Base-by-base conservation (phyloP, 768 basidiomycete species). In the Crucibulum laeve region DNA sequence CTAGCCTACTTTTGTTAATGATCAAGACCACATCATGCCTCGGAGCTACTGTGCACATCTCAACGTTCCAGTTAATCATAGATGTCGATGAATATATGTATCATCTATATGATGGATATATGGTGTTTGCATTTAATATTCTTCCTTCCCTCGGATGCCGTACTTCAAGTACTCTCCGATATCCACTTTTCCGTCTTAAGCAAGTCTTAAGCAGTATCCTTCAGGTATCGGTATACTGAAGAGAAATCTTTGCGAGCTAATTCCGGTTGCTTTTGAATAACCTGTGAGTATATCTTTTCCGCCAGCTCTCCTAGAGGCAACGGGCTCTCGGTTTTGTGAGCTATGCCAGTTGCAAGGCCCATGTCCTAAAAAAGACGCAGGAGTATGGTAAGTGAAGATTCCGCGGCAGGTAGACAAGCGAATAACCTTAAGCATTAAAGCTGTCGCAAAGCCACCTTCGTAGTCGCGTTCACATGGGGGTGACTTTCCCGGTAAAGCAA, bases 381-480 rank as follows among this genome's bases (percentile, higher is more conserved):
- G 18, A 23, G 11, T 8, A 44, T 13, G n/a, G 26, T 35, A 43
- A 21, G 17, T 6, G 25, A n/a, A 45, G 40, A 44, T 46, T 38
- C 26, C 38, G 10, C 23, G n/a, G 3, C 43, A 25, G 3, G 21
- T 45, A 24, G 18, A 45, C 17, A 34, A 40, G 19, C 17, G 13
- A 10, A 36, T 33, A 34, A 82, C 90, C 79, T 92, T 92, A 43
- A 90, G 63, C 90, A 92, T 92, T 38, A 92, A 67, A 4, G 71
- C 69, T 2, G 86, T 88, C 4, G 87, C 87, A 60, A 92, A 94
- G 2, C 92, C 91, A 13, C 89, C 91, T 50, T 88, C 84, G 45
- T 86, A 94, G 34, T 82, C 77, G 32, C 84, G 76, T 61, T 88
- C 86, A 54, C 88, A 91, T 0, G 91, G 91, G 4, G 91, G 84